These are phyloP conservation scores for Exophiala spinifera DNA, from an alignment of 2,329 filamentous ascomycete genomes.

Conservation along the genomic window DNA sequence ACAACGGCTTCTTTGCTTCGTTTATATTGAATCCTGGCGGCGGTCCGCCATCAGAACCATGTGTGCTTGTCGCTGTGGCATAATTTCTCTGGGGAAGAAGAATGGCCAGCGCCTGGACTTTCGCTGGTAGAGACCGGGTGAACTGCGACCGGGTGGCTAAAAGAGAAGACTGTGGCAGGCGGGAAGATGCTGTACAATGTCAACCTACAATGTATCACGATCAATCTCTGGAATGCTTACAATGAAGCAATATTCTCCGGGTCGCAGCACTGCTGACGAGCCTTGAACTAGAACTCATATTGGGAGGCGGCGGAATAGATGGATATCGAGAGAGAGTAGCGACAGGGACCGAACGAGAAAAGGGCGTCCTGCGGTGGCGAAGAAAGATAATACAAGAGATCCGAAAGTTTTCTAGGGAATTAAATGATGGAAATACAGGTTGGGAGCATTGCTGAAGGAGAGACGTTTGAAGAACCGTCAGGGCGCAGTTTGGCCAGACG, in stretches of 20 bases:
- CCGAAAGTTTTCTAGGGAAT: not conserved
- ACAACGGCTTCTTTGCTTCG: slow-evolving; percentile 79
- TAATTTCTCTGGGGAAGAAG: slow-evolving; percentile 53
- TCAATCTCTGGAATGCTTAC: slow-evolving; percentile 9
- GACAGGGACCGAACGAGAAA: slow-evolving; percentile 1
- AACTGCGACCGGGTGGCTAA: slow-evolving; percentile 16
- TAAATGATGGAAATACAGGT: slow-evolving; percentile 13
- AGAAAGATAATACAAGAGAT: slow-evolving; percentile 10
- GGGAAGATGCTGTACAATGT: slow-evolving; percentile 19
- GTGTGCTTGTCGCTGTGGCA: slow-evolving; percentile 56
- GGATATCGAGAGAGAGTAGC: slow-evolving; percentile 4
- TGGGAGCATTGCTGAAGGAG: slow-evolving; percentile 5
- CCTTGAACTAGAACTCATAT: slow-evolving; percentile 29
- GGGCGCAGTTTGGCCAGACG: not conserved
- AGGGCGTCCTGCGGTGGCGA: not conserved
- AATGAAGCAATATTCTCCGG: slow-evolving; percentile 24
- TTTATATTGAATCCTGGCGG: slow-evolving; percentile 91
- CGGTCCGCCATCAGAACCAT: slow-evolving; percentile 57
- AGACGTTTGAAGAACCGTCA: not conserved
- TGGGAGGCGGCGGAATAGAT: slow-evolving; percentile 5
- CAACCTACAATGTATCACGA: slow-evolving; percentile 2
- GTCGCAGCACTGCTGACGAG: slow-evolving; percentile 29
- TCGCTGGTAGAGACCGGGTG: slow-evolving; percentile 31
- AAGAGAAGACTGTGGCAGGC: slow-evolving; percentile 15
- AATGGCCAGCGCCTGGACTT: slow-evolving; percentile 57